phyloP scores from a whole-genome alignment of 129 eudicot species.

The Scalesia atractyloides region DNA sequence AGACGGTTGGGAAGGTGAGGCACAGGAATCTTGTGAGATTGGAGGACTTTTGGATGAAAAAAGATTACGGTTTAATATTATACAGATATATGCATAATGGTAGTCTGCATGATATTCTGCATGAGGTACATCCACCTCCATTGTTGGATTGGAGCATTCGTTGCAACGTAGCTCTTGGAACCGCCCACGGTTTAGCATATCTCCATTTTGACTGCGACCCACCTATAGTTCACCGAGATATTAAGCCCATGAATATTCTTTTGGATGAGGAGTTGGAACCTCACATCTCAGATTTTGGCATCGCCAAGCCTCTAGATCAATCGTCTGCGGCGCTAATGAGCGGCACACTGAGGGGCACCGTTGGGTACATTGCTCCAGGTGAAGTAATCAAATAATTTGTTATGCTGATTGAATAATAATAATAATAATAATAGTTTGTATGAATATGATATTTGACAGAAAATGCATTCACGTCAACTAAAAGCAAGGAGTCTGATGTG shows the following conservation, averaged over 20 bases:
- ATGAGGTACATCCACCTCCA: constrained; percentile 42
- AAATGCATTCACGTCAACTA: constrained; percentile 66
- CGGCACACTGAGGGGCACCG: constrained; percentile 55
- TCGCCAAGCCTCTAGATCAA: constrained; percentile 85
- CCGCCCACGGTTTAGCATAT: constrained; percentile 77
- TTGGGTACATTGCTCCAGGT: constrained; percentile 96
- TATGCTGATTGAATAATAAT: not conserved
- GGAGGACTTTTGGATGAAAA: constrained; percentile 74
- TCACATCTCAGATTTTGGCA: constrained; percentile 89
- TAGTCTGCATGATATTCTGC: constrained; percentile 79
- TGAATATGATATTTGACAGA: constrained; percentile 44
- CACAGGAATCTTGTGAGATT: constrained; percentile 76
- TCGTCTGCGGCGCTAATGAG: constrained; percentile 47
- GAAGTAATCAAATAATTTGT: constrained; percentile 2
- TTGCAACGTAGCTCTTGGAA: constrained; percentile 71
- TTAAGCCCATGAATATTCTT: constrained; percentile 81
- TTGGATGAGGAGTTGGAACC: constrained; percentile 81
- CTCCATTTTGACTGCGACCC: constrained; percentile 88
- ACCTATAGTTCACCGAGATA: constrained; percentile 80
- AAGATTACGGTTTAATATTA: constrained; percentile 66
- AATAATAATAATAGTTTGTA: not conserved
- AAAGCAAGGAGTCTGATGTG: constrained; percentile 80
- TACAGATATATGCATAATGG: constrained; percentile 77
- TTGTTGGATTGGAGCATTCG: constrained; percentile 63
- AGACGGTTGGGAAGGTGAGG: constrained; percentile 75